A percentile compares a stretch with the other conserved stretches of the same genome.
These are phyloP conservation scores for Alternaria brassicae DNA, from an alignment of 2,329 filamentous ascomycete species.

Conservation along the genomic window DNA sequence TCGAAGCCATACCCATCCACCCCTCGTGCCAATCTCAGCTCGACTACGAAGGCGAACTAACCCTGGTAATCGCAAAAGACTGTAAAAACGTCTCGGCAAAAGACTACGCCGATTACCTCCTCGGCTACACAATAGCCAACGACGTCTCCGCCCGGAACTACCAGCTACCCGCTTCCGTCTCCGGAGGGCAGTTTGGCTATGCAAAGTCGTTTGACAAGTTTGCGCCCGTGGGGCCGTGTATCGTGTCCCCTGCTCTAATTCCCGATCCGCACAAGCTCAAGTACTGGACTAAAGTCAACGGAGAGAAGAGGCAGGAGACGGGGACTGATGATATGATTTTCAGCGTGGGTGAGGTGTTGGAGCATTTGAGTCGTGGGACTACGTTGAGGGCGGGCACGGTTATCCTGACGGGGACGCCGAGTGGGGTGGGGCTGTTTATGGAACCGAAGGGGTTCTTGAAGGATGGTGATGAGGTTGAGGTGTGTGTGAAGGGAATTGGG, in stretches of 20 bases:
- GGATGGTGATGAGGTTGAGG: slow-evolving; percentile 47
- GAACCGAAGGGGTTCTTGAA: slow-evolving; percentile 48
- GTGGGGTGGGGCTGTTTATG: slow-evolving; percentile 49
- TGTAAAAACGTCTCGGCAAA: slow-evolving; percentile 55
- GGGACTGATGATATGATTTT: slow-evolving; percentile 59
- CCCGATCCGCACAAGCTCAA: slow-evolving; percentile 43
- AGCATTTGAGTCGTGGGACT: slow-evolving; percentile 54
- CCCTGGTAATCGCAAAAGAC: slow-evolving; percentile 43
- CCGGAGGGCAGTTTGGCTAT: slow-evolving; percentile 51
- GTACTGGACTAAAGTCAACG: slow-evolving; percentile 55
- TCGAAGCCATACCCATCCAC: slow-evolving; percentile 42
- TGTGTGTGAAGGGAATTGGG: slow-evolving; percentile 46
- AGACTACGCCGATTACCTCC: slow-evolving; percentile 65
- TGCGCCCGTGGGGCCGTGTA: slow-evolving; percentile 54
- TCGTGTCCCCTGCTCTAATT: slow-evolving; percentile 45
- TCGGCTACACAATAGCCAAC: slow-evolving; percentile 70
- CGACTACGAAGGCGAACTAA: slow-evolving; percentile 51
- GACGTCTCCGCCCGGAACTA: slow-evolving; percentile 67
- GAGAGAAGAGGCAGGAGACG: slow-evolving; percentile 53
- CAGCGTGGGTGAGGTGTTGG: slow-evolving; percentile 52
- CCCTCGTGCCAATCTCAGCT: slow-evolving; percentile 40
- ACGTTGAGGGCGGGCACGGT: slow-evolving; percentile 57
- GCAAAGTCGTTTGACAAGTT: slow-evolving; percentile 56
- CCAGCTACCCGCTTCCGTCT: slow-evolving; percentile 51
- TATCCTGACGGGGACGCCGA: slow-evolving; percentile 61